phyloP scores from a whole-genome alignment of 2,329 filamentous ascomycete species.

The Apiospora sp. region DNA sequence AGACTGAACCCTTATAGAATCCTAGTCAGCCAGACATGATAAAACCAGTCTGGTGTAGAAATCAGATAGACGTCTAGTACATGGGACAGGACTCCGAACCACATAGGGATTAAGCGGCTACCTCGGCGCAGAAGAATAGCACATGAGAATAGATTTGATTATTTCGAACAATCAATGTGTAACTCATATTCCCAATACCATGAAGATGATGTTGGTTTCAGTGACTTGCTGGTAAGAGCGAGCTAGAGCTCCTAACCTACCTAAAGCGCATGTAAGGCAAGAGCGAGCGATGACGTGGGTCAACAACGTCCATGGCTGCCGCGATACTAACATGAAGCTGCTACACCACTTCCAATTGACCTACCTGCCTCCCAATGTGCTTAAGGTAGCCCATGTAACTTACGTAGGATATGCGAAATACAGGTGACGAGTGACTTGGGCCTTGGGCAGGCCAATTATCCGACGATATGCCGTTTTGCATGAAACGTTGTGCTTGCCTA shows the following conservation, averaged over 20 bases:
- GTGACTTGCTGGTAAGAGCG: background rate
- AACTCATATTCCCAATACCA: too few relatives aligned
- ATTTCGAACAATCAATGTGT: too few relatives aligned
- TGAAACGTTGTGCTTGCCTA: constrained; percentile 8
- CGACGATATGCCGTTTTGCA: constrained; percentile 17
- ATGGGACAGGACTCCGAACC: too few relatives aligned
- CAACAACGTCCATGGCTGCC: background rate
- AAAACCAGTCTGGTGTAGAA: background rate
- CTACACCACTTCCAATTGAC: background rate
- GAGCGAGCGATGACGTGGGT: background rate
- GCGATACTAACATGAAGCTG: background rate
- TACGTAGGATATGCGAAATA: background rate
- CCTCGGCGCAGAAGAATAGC: too few relatives aligned
- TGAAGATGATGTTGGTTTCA: background rate
- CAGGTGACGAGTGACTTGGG: background rate
- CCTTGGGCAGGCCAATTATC: background rate
- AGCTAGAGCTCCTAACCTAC: background rate
- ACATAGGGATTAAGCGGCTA: too few relatives aligned
- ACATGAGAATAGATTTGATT: too few relatives aligned
- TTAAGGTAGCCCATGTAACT: background rate
- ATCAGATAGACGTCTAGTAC: background rate
- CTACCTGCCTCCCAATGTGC: background rate
- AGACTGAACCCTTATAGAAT: background rate
- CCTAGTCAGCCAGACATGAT: background rate
- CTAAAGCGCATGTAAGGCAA: background rate